Evolutionary conservation across 805 yeast species (phyloP).

Genomic region (Pichia manshurica): DNA sequence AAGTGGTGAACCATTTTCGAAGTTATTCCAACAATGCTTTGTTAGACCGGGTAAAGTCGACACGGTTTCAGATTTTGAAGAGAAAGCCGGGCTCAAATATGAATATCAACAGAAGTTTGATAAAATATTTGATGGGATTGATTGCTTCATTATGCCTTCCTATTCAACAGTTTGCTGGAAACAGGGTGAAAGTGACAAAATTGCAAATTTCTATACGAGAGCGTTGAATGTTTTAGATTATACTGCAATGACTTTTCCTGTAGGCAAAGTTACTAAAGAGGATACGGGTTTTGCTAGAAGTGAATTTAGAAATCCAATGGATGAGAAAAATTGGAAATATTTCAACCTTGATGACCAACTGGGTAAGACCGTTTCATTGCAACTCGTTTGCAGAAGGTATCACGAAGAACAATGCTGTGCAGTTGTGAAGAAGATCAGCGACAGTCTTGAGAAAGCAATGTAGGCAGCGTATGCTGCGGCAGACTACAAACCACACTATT

Average conservation of each 20-base stretch:
- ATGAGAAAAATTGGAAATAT: slow-evolving; percentile 32
- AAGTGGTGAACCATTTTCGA: slow-evolving; percentile 29
- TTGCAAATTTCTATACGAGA: slow-evolving; percentile 49
- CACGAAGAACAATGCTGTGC: slow-evolving; percentile 46
- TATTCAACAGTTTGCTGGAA: slow-evolving; percentile 38
- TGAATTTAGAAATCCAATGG: slow-evolving; percentile 32
- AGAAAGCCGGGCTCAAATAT: slow-evolving; percentile 32
- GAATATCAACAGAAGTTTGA: slow-evolving; percentile 34
- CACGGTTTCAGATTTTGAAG: slow-evolving; percentile 34
- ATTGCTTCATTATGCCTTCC: slow-evolving; percentile 45
- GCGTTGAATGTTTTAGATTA: slow-evolving; percentile 51
- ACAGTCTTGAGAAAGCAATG: background rate
- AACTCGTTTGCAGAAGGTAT: slow-evolving; percentile 47
- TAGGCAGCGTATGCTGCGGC: background rate
- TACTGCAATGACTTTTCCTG: slow-evolving; percentile 39
- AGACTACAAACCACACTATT: too few relatives aligned
- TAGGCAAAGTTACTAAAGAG: slow-evolving; percentile 33
- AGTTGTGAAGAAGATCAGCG: slow-evolving; percentile 6
- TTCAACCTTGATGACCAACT: slow-evolving; percentile 37
- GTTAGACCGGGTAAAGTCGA: slow-evolving; percentile 18
- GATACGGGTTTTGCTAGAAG: slow-evolving; percentile 32
- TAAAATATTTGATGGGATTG: slow-evolving; percentile 38
- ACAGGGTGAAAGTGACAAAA: slow-evolving; percentile 34
- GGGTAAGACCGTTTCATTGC: slow-evolving; percentile 53
- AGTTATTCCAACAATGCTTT: slow-evolving; percentile 17